Base-by-base conservation (phyloP, 192 early-diverging fungal species). In the Backusella westeae region DNA sequence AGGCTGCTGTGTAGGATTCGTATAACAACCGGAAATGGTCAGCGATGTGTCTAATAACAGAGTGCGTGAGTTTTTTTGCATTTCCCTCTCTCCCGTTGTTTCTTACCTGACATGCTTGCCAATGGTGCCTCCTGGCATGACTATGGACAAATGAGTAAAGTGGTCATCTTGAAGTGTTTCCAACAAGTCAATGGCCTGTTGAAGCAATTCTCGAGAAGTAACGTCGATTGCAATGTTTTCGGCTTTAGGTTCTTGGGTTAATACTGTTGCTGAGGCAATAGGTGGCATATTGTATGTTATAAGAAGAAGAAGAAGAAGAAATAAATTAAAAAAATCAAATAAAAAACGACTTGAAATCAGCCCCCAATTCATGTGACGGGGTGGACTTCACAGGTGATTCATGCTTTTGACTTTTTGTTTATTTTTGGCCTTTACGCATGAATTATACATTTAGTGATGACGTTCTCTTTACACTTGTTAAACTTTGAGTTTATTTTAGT, bases 21-120 rank as follows among this genome's bases (percentile, higher is more conserved):
- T 85, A 42, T 2, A 88, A 49, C 3, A 86, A 56, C 6, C 81
- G 77, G 66, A 79, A 88, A 41, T 88, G 87, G 69, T 88, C 87
- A 66, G 80, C 78, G 10, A 85, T 32, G 72, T 88, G 87, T 9
- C 81, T 82, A n/a, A 49, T 3, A 26, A 12, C 32, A 15, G 12
- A 3, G 8, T 21, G 5, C 35, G 6, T 68, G 34, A 74, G 8
- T 15, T 39, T 39, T 6, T 36, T 44, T 44, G 14, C 1, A 44
- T 44, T 3, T 44, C 5, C 15, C 4, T 44, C 4, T n/a, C 6
- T n/a, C 46, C 1, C 32, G 32, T 7, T n/a, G 19, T 0, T 6
- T 10, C 19, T 38, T 49, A 83, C 81, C 87, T 80, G 35, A 88
- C 77, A 77, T 88, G 87, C 36, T 88, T 88, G 1, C 87, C 87